Evolutionary conservation across 176 grass and related monocot genomes (phyloP), one percentile per base, ranked within the genome.

Genomic region (Calamus simplicifolius): DNA sequence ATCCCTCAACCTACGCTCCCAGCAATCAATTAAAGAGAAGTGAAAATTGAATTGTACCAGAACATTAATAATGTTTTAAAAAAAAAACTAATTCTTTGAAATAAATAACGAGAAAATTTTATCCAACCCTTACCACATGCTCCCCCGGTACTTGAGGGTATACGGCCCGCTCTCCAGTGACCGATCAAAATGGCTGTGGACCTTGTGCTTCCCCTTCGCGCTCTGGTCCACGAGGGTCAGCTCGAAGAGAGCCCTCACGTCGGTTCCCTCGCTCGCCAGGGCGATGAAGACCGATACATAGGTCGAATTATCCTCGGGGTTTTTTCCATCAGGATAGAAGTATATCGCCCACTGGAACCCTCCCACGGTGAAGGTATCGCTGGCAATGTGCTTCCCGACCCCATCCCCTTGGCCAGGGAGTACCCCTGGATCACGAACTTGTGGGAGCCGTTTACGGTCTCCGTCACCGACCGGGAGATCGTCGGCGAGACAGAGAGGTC

Each of bases 201-300:
- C 19, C 48, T 64, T 64, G 48, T 51, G 61, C 43, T 50, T 49
- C 4, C 48, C 61, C 61, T 64, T 64, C 7, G 48, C 61, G 43
- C 61, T 64, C 61, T 64, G 61, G 5, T 64, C 61, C 13, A 64
- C 4, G 12, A 64, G 35, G 12, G 61, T 64, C 18, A 64, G 48
- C 61, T 64, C 61, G 30, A 64, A 64, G 38, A 64, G 61, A 1
- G 48, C 61, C 61, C 61, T 64, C 18, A 51, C 61, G 61, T 64
- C 61, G 19, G 61, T 51, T 13, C 48, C 61, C 12, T 64, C 61
- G 61, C 61, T 64, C 13, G 57, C 61, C 3, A 64, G 61, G 35
- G 61, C 61, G 61, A 50, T 64, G 61, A 64, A 64, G 8, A 64
- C 61, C 30, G 43, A 64, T 2, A 64, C 61, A 19, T 64, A 64